Percentiles rank a stretch among this genome's conserved stretches.
phyloP scores from a whole-genome alignment of 2,329 filamentous ascomycete genomes.

The Stagonosporopsis vannaccii region DNA sequence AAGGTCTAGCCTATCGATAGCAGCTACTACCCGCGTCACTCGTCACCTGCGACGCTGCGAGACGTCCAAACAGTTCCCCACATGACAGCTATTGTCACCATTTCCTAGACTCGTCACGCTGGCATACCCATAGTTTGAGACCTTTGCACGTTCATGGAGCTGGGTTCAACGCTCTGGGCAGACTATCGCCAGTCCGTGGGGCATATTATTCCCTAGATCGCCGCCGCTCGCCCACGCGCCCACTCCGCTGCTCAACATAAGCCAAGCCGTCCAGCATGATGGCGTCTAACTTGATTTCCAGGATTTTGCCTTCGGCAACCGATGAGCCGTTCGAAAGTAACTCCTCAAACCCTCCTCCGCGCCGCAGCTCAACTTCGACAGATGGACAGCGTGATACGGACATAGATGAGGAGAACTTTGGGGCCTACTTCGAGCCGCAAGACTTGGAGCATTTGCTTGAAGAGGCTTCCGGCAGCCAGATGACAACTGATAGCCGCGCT shows the following conservation, averaged over 20 bases:
- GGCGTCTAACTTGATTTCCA: constrained; percentile 62
- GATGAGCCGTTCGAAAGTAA: constrained; percentile 58
- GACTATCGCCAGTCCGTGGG: constrained; percentile 28
- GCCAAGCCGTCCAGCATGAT: constrained; percentile 49
- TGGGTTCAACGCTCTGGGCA: constrained; percentile 23
- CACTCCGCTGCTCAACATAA: constrained; percentile 36
- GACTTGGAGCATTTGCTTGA: constrained; percentile 65
- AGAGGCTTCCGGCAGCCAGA: constrained; percentile 58
- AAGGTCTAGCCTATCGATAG: constrained; percentile 40
- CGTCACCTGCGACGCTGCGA: constrained; percentile 33
- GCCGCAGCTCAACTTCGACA: constrained; percentile 37
- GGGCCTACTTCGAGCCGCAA: constrained; percentile 61
- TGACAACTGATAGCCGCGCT: constrained; percentile 53
- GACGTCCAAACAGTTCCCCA: constrained; percentile 17
- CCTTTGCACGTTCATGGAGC: constrained; percentile 32
- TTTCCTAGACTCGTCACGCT: constrained; percentile 24
- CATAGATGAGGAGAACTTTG: constrained; percentile 59
- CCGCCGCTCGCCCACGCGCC: constrained; percentile 35
- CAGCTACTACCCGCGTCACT: constrained; percentile 15
- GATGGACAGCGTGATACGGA: constrained; percentile 57
- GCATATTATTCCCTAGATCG: constrained; percentile 17
- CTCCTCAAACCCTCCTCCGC: constrained; percentile 25
- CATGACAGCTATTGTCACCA: constrained; percentile 33
- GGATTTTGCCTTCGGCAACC: constrained; percentile 58
- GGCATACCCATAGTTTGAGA: constrained; percentile 28